Evolutionary conservation across 257 asterid genomes (phyloP), one percentile per base, ranked within the genome.

Genomic region (Leptodermis oblonga): DNA sequence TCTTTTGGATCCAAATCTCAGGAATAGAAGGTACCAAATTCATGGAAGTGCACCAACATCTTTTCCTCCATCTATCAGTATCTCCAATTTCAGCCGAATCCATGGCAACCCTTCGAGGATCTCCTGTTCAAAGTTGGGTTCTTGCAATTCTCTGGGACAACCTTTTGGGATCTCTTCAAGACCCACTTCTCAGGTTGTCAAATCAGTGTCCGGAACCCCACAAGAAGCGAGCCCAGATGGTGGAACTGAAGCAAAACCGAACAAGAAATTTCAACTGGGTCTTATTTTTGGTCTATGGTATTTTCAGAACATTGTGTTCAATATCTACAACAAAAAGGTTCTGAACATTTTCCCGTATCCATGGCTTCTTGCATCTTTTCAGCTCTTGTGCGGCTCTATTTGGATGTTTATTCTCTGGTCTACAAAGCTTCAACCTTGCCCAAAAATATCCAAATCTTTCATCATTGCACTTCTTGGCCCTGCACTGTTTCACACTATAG

Each of bases 281-380:
- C 62, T 92, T 66, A 86, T 92, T 28, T 92, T 92, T 71, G 98
- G 98, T 31, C 82, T 92, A 25, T 92, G 97, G 98, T 92, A 92
- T 62, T 86, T 92, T 14, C 97, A 90, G 67, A 92, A 92, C 73
- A 92, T 92, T 28, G 86, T 92, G 30, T 92, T 92, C 82, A 92
- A 92, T 67, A 90, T 92, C 22, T 92, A 76, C 67, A 92, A 92
- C 58, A 92, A 92, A 74, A 92, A 88, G 78, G 97, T 74, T 37
- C 78, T 92, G 72, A 92, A 90, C 46, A 68, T 92, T 30, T 92
- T 92, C 71, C 92, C 97, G 13, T 92, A 82, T 54, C 98, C 98
- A 23, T 90, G 98, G 98, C 84, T 92, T 70, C 95, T 92, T 41
- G 98, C 98, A 26, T 82, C 97, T 2, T 92, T 92, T 70, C 98